Evolutionary conservation across 345 rosid genomes (phyloP).

Genomic region (Aquilaria yunnanensis): DNA sequence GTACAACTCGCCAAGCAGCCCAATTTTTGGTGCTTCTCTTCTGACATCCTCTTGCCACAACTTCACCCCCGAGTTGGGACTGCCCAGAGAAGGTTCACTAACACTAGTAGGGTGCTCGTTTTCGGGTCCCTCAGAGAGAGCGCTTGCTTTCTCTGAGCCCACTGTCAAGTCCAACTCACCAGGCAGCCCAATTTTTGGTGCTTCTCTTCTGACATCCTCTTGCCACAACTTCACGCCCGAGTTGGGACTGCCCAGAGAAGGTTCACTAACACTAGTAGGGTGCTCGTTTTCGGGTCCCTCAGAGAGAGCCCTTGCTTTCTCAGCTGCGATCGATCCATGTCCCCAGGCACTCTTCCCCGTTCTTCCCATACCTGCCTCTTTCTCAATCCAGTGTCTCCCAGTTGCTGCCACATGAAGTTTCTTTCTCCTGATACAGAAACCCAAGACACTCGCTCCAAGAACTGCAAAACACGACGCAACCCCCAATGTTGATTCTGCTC

Average conservation of each 20-base stretch:
- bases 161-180: neutral
- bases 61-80: slow-evolving; percentile 8
- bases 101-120: slow-evolving; percentile 6
- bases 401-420: neutral
- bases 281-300: no score
- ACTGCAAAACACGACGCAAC: slow-evolving; percentile 8
- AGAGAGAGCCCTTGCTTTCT: neutral
- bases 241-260: neutral
- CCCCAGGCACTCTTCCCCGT: no score
- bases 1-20: slow-evolving; percentile 42
- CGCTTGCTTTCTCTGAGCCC: neutral
- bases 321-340: neutral
- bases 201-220: neutral
- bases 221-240: no score
- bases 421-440: slow-evolving; percentile 11
- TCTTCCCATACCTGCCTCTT: no score
- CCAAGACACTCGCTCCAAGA: slow-evolving; percentile 14
- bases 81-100: no score
- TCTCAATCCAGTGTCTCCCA: no score
- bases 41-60: slow-evolving; percentile 10
- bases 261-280: neutral
- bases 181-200: neutral
- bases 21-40: slow-evolving; percentile 28
- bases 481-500: slow-evolving; percentile 7
- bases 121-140: neutral